Evolutionary conservation across 192 early-diverging fungal species (phyloP).

Genomic region (Podila horticola): DNA sequence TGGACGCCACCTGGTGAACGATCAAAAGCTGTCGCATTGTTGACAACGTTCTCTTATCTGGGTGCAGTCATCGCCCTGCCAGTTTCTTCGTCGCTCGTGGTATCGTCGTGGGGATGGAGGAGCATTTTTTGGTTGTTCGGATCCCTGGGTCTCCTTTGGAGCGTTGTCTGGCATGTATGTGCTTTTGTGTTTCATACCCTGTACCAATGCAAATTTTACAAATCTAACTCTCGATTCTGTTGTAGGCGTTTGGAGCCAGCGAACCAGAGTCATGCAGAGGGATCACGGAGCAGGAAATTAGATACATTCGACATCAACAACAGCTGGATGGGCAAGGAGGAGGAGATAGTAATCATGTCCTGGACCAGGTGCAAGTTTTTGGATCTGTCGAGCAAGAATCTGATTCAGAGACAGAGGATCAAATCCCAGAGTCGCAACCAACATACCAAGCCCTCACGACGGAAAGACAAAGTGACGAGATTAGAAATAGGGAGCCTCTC

Average conservation of each 20-base stretch:
- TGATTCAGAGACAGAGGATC: neutral
- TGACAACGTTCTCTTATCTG: constrained; percentile 37
- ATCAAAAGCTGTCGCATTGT: constrained; percentile 43
- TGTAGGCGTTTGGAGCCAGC: constrained; percentile 42
- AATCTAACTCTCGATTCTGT: neutral
- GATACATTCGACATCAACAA: constrained; percentile 38
- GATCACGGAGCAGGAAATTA: constrained; percentile 29
- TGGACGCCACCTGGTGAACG: constrained; percentile 50
- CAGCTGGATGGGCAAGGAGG: constrained; percentile 7
- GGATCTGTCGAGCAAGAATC: neutral
- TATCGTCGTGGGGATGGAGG: constrained; percentile 50
- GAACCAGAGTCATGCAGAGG: constrained; percentile 20
- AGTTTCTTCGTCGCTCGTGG: constrained; percentile 44
- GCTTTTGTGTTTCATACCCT: neutral
- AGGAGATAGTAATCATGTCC: neutral
- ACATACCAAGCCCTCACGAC: neutral
- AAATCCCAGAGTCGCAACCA: neutral
- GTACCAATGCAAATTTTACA: neutral
- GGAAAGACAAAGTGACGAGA: neutral
- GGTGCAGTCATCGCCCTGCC: constrained; percentile 53
- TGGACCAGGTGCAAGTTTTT: neutral
- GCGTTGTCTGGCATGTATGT: constrained; percentile 36
- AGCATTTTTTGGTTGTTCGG: constrained; percentile 56
- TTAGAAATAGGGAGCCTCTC: neutral
- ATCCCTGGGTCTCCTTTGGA: constrained; percentile 36